phyloP scores from a whole-genome alignment of 352 stramenopile genomes.

The Halophytophthora batemanensis region DNA sequence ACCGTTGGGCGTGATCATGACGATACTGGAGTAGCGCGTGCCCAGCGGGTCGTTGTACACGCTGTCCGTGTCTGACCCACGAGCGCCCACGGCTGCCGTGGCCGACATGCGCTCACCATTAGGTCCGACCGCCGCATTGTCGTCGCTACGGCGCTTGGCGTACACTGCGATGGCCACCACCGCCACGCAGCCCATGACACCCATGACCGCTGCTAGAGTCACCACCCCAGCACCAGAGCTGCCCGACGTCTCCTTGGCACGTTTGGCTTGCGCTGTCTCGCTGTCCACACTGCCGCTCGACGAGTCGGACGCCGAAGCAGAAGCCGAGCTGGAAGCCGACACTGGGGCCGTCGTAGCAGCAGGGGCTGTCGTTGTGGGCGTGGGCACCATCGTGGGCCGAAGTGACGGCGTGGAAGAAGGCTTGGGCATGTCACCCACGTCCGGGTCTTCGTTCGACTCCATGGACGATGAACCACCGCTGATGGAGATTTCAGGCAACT shows the following conservation, averaged over 20 bases:
- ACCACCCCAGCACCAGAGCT: conserved; percentile 3
- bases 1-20: conserved; percentile 83
- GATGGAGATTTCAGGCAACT: conserved; percentile 6
- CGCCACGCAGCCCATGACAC: conserved; percentile 28
- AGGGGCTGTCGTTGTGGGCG: conserved; percentile 10
- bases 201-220: conserved; percentile 17
- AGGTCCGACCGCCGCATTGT: conserved; percentile 15
- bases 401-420: conserved; percentile 15
- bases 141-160: conserved; percentile 38
- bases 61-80: conserved; percentile 43
- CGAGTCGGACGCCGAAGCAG: conserved; percentile 8
- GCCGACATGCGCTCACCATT: conserved; percentile 31
- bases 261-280: conserved; percentile 46
- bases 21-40: conserved; percentile 82
- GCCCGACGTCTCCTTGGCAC: conserved; percentile 32
- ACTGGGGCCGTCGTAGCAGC: conserved; percentile 7
- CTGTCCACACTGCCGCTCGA: conserved; percentile 24
- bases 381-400: conserved; percentile 13
- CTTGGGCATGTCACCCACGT: conserved; percentile 28
- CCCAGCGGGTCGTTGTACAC: conserved; percentile 76
- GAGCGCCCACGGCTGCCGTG: conserved; percentile 34
- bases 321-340: neutral
- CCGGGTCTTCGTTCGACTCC: conserved; percentile 27
- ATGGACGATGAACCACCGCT: conserved; percentile 7
- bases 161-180: conserved; percentile 57